Conservation (phyloP, 2,329 filamentous ascomycete genomes). For the Hypomyces perniciosus region DNA sequence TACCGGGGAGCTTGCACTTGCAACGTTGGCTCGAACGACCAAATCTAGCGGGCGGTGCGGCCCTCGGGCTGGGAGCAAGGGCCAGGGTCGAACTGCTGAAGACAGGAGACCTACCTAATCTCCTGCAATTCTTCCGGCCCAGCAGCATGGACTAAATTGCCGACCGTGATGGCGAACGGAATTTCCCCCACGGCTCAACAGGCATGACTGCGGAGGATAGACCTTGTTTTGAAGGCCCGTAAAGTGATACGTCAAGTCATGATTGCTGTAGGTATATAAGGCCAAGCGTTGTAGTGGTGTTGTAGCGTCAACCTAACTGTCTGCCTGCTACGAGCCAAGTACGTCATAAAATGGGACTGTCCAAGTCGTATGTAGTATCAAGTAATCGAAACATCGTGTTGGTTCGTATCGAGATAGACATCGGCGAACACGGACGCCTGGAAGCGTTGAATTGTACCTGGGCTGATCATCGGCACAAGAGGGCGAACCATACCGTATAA, state of each 20-base stretch:
- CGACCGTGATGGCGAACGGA: neutral
- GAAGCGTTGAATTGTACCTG: too few relatives aligned
- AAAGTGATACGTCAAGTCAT: neutral
- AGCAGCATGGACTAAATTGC: neutral
- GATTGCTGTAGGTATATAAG: neutral
- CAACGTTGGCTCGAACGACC: neutral
- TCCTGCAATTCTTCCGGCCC: neutral
- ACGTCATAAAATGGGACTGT: neutral
- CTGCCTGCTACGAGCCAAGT: neutral
- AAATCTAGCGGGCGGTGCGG: neutral
- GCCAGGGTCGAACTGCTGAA: neutral
- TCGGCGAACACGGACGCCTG: too few relatives aligned
- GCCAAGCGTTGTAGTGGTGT: neutral
- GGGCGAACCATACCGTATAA: too few relatives aligned
- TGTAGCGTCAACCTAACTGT: neutral
- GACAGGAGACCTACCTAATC: neutral
- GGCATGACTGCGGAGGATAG: too few relatives aligned
- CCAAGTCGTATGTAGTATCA: neutral
- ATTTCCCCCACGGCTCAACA: too few relatives aligned
- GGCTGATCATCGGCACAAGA: too few relatives aligned
- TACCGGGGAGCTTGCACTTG: neutral
- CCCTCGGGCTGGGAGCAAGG: neutral
- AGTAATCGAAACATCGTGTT: neutral
- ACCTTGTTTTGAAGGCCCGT: neutral
- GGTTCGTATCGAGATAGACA: too few relatives aligned